Evolutionary conservation across 1,139 yeast species (phyloP).

Genomic region (Taphrina betulina): DNA sequence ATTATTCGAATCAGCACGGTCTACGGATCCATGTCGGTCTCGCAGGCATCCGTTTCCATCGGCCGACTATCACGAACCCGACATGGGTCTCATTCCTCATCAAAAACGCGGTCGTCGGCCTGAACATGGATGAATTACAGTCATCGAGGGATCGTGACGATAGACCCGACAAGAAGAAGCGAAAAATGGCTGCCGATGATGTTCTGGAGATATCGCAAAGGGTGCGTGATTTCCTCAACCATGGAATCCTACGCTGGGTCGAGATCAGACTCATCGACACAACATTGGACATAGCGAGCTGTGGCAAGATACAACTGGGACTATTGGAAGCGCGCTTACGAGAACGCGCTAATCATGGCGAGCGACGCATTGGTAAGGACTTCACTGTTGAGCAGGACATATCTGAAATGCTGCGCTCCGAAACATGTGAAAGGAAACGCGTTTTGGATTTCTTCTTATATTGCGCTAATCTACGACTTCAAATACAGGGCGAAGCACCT

Average conservation of each 20-base stretch:
- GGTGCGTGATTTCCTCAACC: constrained; percentile 1
- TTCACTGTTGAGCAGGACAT: constrained; percentile 15
- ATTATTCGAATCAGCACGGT: constrained; percentile 45
- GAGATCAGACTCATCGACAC: constrained; percentile 35
- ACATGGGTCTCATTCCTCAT: constrained; percentile 37
- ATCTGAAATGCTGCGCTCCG: constrained; percentile 4
- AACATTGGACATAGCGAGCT: constrained; percentile 30
- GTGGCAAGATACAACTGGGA: constrained; percentile 36
- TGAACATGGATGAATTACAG: constrained; percentile 20
- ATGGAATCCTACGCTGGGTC: constrained; percentile 22
- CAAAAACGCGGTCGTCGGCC: constrained; percentile 27
- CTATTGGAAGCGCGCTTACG: constrained; percentile 30
- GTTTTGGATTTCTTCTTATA: constrained; percentile 1
- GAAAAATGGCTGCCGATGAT: neutral
- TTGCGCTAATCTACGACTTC: constrained; percentile 28
- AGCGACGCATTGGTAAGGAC: neutral
- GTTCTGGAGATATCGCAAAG: neutral
- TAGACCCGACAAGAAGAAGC: neutral
- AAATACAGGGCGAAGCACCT: constrained; percentile 41
- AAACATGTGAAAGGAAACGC: neutral
- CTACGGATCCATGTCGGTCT: constrained; percentile 44
- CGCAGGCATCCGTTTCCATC: constrained; percentile 45
- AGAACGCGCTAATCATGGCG: constrained; percentile 17
- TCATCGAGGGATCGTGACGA: neutral
- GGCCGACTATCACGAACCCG: constrained; percentile 49